Evolutionary conservation across 176 grass and related monocot species (phyloP).

Genomic region (Rhipidocladum racemiflorum): DNA sequence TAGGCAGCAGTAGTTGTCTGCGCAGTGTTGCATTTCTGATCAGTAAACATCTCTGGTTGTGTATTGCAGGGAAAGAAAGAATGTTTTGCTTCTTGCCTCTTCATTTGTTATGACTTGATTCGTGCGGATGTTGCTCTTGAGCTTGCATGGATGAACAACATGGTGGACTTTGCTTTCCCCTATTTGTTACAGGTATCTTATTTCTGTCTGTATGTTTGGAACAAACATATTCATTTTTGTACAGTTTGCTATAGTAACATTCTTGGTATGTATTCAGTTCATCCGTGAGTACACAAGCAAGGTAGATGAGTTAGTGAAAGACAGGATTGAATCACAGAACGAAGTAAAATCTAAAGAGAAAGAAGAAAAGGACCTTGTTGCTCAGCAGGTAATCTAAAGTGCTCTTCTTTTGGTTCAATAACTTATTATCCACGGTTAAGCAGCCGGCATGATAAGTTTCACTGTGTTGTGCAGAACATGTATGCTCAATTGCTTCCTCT

Average conservation of each 20-base stretch:
- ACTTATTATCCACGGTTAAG: not conserved
- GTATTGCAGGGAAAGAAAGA: constrained; percentile 93
- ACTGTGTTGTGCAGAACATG: constrained; percentile 73
- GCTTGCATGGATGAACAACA: constrained; percentile 97
- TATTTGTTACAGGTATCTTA: constrained; percentile 83
- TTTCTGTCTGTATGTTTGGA: not conserved
- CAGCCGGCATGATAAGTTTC: not conserved
- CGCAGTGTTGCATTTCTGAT: not conserved
- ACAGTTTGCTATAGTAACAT: not conserved
- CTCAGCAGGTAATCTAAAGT: constrained; percentile 66
- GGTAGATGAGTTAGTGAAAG: constrained; percentile 89
- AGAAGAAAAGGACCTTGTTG: constrained; percentile 88
- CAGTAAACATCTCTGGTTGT: constrained; percentile 17
- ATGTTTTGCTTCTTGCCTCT: constrained; percentile 97
- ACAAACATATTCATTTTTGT: not conserved
- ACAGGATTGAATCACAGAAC: constrained; percentile 76
- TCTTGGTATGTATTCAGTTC: constrained; percentile 43
- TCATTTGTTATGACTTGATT: constrained; percentile 98
- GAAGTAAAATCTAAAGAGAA: constrained; percentile 80
- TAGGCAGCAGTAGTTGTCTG: not conserved
- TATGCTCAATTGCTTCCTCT: constrained; percentile 94
- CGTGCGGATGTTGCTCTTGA: constrained; percentile 92
- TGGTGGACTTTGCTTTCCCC: constrained; percentile 94
- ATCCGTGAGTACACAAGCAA: constrained; percentile 88
- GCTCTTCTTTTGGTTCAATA: not conserved